phyloP scores from a whole-genome alignment of 306 rosid genomes.

The Casuarina cunninghamiana region DNA sequence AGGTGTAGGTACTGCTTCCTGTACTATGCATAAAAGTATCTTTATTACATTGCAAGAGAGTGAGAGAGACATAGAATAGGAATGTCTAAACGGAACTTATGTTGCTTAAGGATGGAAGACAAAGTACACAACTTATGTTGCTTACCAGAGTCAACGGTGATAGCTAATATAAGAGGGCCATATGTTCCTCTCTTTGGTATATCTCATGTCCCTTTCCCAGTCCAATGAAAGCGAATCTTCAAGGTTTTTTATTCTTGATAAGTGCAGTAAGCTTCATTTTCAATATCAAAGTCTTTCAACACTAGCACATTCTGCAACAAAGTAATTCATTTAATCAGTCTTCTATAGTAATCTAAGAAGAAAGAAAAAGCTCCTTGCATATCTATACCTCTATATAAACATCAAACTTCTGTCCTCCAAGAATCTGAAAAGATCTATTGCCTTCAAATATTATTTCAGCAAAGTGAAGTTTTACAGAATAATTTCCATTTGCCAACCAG shows the following conservation, averaged over 20 bases:
- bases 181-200: conserved; percentile 46
- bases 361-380: too few relatives aligned
- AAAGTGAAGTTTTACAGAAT: conserved; percentile 54
- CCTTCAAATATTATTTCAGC: conserved; percentile 54
- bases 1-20: too few relatives aligned
- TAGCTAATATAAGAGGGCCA: conserved; percentile 71
- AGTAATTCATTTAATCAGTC: conserved; percentile 17
- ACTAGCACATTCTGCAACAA: conserved; percentile 41
- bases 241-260: conserved; percentile 34
- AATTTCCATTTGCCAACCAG: conserved; percentile 68
- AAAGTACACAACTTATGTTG: too few relatives aligned
- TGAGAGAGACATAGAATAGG: too few relatives aligned
- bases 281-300: conserved; percentile 52
- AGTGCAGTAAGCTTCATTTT: conserved; percentile 41
- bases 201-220: conserved; percentile 65
- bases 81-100: too few relatives aligned
- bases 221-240: conserved; percentile 60
- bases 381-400: conserved; percentile 57
- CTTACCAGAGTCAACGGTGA: conserved; percentile 63
- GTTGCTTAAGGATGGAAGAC: too few relatives aligned
- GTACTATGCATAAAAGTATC: too few relatives aligned
- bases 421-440: conserved; percentile 46
- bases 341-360: not conserved
- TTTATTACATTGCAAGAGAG: too few relatives aligned
- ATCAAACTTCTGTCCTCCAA: conserved; percentile 62